Percentiles rank a stretch among this genome's conserved stretches.
Conservation (phyloP, 148 eudicot genomes). For the Vaccinium corymbosum region DNA sequence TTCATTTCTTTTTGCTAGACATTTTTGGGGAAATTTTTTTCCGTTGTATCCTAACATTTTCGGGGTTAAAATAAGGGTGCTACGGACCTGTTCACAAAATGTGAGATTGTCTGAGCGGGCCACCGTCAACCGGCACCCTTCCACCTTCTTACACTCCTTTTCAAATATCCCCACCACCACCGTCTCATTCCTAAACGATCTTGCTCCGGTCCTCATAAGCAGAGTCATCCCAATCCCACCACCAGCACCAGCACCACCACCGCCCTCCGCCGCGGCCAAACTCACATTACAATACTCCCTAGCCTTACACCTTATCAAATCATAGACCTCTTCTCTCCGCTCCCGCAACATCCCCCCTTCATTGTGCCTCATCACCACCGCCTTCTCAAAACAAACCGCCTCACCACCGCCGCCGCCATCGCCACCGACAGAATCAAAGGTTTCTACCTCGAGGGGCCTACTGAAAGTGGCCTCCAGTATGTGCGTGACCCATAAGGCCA, state of each 20-base stretch:
- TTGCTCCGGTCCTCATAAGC: conserved; percentile 61
- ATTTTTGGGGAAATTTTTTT: too few relatives aligned
- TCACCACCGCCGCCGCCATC: conserved; percentile 13
- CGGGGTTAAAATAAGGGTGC: too few relatives aligned
- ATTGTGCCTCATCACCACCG: conserved; percentile 75
- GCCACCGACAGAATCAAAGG: conserved; percentile 17
- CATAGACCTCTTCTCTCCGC: conserved; percentile 52
- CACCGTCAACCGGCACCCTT: conserved; percentile 44
- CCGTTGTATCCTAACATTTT: too few relatives aligned
- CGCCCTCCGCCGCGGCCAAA: background rate
- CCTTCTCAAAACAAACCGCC: conserved; percentile 54
- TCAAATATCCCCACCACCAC: conserved; percentile 45
- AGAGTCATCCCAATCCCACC: conserved; percentile 44
- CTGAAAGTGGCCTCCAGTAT: conserved; percentile 57
- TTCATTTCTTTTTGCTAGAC: too few relatives aligned
- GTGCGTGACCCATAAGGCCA: conserved; percentile 53
- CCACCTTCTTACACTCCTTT: conserved; percentile 8
- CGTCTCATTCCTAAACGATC: conserved; percentile 61
- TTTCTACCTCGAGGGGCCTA: conserved; percentile 35
- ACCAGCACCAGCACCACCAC: background rate
- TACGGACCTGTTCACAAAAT: conserved; percentile 67
- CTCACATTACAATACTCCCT: conserved; percentile 43
- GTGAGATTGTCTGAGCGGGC: conserved; percentile 62
- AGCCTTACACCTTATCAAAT: conserved; percentile 62
- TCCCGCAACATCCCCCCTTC: conserved; percentile 61